A percentile compares a stretch with the other conserved stretches of the same genome.
phyloP scores from a whole-genome alignment of 2,329 filamentous ascomycete genomes.

The Botrytis fabae region DNA sequence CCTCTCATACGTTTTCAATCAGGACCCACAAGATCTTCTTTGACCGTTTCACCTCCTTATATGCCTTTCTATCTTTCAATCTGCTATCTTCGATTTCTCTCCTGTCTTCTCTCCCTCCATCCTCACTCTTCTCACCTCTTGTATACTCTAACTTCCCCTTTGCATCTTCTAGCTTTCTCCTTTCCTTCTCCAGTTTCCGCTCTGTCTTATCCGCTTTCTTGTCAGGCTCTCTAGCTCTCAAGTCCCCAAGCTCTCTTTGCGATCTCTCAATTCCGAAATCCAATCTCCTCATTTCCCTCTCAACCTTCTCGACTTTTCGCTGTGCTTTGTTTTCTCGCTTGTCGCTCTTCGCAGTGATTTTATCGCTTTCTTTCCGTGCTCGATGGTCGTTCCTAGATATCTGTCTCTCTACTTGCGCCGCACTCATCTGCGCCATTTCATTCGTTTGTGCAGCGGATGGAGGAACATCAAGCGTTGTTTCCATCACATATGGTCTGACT shows the following conservation, averaged over 20 bases:
- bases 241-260: background rate
- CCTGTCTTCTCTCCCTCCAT: background rate
- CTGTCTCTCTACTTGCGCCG: conserved; percentile 34
- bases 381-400: conserved; percentile 32
- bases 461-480: conserved; percentile 26
- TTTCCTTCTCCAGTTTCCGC: background rate
- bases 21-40: background rate
- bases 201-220: background rate
- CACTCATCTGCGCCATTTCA: conserved; percentile 34
- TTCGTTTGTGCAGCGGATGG: conserved; percentile 22
- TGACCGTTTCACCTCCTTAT: background rate
- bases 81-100: background rate
- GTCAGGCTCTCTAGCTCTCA: background rate
- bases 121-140: background rate
- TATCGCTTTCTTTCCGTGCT: conserved; percentile 34
- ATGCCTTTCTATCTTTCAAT: background rate
- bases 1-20: background rate
- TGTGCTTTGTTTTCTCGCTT: background rate
- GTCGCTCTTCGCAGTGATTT: conserved; percentile 3
- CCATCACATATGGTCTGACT: conserved; percentile 11
- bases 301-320: background rate
- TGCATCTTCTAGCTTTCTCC: background rate
- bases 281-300: background rate
- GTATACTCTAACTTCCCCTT: background rate
- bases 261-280: background rate